Evolutionary conservation across 2,329 filamentous ascomycete genomes (phyloP).

Genomic region (Macrophomina pseudophaseolina): DNA sequence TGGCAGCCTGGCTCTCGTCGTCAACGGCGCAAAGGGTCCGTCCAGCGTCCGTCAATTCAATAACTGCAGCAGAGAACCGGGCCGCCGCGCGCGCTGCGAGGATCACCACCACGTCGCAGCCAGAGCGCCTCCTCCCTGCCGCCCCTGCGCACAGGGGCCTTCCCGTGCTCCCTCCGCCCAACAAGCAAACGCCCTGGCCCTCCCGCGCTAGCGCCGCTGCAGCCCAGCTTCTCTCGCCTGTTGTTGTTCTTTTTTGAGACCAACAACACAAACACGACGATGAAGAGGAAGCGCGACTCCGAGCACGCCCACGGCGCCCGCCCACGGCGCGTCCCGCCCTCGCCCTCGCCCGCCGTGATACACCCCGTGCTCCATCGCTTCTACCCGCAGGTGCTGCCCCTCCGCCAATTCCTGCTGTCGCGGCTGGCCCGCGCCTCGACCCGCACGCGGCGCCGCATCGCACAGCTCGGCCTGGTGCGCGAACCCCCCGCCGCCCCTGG

Average conservation of each 20-base stretch:
- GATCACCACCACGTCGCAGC: background rate
- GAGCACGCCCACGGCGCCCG: background rate
- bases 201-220: slow-evolving; percentile 13
- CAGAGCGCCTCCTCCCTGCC: slow-evolving; percentile 9
- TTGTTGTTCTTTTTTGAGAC: background rate
- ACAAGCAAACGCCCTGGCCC: slow-evolving; percentile 20
- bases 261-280: slow-evolving; percentile 19
- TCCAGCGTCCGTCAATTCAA: background rate
- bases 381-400: slow-evolving; percentile 68
- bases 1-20: slow-evolving; percentile 11
- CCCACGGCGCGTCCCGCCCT: background rate
- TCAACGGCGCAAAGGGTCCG: slow-evolving; percentile 23
- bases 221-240: background rate
- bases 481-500: slow-evolving; percentile 19
- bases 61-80: background rate
- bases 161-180: slow-evolving; percentile 7
- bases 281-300: slow-evolving; percentile 20
- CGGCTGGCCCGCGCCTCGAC: slow-evolving; percentile 71
- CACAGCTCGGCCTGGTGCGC: slow-evolving; percentile 38
- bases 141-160: slow-evolving; percentile 6
- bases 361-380: slow-evolving; percentile 72
- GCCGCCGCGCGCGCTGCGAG: background rate
- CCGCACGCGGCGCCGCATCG: slow-evolving; percentile 53
- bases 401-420: slow-evolving; percentile 73
- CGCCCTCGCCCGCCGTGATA: slow-evolving; percentile 36